Base-by-base conservation (phyloP, 257 asterid species). In the Nemophila menziesii region DNA sequence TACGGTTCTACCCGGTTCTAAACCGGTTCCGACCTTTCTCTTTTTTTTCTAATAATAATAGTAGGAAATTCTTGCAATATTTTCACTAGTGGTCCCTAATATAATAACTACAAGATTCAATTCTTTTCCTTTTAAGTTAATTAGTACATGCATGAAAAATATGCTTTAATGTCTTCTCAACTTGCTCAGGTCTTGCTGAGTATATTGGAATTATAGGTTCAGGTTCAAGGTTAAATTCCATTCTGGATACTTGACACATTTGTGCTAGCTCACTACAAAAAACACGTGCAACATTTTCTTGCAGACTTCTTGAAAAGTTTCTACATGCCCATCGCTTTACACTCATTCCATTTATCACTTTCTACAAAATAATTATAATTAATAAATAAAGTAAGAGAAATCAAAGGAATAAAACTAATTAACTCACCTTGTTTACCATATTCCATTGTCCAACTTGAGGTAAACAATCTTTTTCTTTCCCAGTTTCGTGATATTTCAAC, bases 391-490 rank as follows among this genome's bases (percentile, higher is more conserved):
- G 39, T 5, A 11, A 5, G n/a, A 24, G 13, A 3, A 8, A 23
- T 33, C 48, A 43, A 49, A 22, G 14, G 39, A 45, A 34, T 14
- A 0, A 42, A n/a, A n/a, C n/a, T n/a, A n/a, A n/a, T n/a, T 43
- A 20, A 58, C 42, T 46, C 1, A 90, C 99, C 99, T 90, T 90
- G 55, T 90, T 90, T 92, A 85, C 79, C 99, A 85, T 90, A 51
- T 90, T 90, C 99, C 99, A 90, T 53, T 90, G 99, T 60, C 99
- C 99, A 14, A 90, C 93, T 55, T 90, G 99, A 15, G 96, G 99
- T 54, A 90, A 51, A 55, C 99, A 90, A 46, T 90, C 96, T 60
- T 79, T 90, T 62, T 90, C 99, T 65, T 81, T 90, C 18, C 99
- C 99, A 0, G 72, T 73, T 54, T 90, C 94, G 5, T 85, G 94